Conservation (phyloP, 2,329 filamentous ascomycete species). For the Cytospora leucostoma region DNA sequence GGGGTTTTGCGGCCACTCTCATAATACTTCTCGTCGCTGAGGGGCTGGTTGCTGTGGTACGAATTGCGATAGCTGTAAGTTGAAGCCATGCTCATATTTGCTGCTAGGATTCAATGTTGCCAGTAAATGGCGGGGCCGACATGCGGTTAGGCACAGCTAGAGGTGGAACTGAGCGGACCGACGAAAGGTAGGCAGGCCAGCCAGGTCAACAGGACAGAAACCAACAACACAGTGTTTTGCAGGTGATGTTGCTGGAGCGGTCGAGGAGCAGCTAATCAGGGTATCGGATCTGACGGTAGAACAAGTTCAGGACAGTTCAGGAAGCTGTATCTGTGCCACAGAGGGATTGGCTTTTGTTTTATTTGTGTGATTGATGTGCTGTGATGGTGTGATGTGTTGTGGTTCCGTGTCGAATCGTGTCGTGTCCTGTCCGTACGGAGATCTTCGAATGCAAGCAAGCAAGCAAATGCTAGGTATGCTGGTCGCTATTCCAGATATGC, state of each 20-base stretch:
- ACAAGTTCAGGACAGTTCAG: background rate
- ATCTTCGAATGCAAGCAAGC: constrained; percentile 15
- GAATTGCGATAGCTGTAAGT: constrained; percentile 56
- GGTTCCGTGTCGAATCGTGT: background rate
- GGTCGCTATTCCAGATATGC: constrained; percentile 15
- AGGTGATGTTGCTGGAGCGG: constrained; percentile 8
- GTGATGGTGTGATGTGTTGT: constrained; percentile 1
- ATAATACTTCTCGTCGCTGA: constrained; percentile 45
- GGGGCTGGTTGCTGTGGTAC: constrained; percentile 46
- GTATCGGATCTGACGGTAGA: background rate
- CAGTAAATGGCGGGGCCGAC: constrained; percentile 28
- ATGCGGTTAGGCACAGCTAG: constrained; percentile 20
- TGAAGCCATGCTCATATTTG: constrained; percentile 48
- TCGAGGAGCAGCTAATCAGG: background rate
- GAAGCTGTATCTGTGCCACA: background rate
- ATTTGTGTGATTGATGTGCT: background rate
- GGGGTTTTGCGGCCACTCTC: constrained; percentile 28
- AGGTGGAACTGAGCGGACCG: constrained; percentile 11
- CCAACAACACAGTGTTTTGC: background rate
- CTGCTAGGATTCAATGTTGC: constrained; percentile 21
- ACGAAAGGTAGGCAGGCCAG: background rate
- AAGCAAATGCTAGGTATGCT: background rate
- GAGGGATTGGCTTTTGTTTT: background rate
- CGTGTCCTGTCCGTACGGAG: background rate
- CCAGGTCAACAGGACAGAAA: background rate